Evolutionary conservation across 2,329 filamentous ascomycete species (phyloP), one percentile per base, ranked within the genome.

Genomic region (Colletotrichum sansevieriae): DNA sequence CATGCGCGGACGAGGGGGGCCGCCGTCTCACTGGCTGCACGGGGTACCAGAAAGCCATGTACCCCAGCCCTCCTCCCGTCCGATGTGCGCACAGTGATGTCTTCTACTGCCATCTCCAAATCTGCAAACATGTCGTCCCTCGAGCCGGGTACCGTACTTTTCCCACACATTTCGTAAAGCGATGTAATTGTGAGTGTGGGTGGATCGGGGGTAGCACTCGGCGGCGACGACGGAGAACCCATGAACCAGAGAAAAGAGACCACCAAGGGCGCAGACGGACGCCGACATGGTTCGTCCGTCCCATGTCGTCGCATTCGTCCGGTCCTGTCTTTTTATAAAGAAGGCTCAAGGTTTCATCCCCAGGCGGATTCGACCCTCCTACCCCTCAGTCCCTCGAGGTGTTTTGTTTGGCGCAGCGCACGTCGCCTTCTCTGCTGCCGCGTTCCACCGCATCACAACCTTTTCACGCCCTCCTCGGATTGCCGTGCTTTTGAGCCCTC

Each of bases 41-140:
- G 25, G 15, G 65, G 55, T 60, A 55, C 49, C 55, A 11, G 22
- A 12, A 33, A 10, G 49, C 41, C 7, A 60, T 35, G 55, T 56
- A 56, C 65, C 49, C 62, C 33, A 20, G 20, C 22, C 9, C 47
- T 43, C 65, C 41, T 59, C 55, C 49, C 22, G 15, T 47, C 41
- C 47, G 65, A 65, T 65, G 62, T 39, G 47, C 62, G 55, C 65
- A 65, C 62, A 57, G 62, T 65, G 49, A 68, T 65, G 65, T 41
- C 49, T 68, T 37, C 18, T 49, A 29, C n/a, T 62, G 59, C 22
- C 59, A 54, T 61, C 20, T 61, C 41, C 58, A 20, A 61, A 29
- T 59, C 20, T 59, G 56, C 55, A 35, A 35, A 10, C 9, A 58
- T 35, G 20, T 33, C 12, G 39, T 47, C 33, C 33, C 20, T 37